Evolutionary conservation across 2,329 filamentous ascomycete species (phyloP), one percentile per base, ranked within the genome.

Genomic region (Reticulascus tulasneorum): DNA sequence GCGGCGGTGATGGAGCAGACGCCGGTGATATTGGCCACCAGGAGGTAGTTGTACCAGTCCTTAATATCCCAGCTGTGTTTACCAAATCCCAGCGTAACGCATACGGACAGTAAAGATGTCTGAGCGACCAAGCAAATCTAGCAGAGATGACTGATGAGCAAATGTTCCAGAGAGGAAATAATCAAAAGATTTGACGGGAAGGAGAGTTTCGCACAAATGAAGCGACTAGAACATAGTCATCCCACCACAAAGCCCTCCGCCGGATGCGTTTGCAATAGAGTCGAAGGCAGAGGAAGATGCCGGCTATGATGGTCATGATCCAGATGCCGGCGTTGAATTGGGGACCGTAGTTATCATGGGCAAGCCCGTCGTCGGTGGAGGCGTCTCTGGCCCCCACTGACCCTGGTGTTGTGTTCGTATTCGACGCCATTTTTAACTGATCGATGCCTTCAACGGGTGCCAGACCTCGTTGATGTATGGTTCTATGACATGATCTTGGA

Each of bases 11-110:
- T 37, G 9, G 57, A 62, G 22, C 58, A 56, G 44, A 57, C 62
- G 2, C 59, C 61, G 4, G 58, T 59, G 10, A 58, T 51, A 43
- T 66, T 69, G 58, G 74, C 72, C 37, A 75, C 44, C 12, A 73
- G 67, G 69, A 73, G 73, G 35, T 60, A 62, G 42, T 71, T 67
- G 39, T 68, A 64, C 71, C 71, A 75, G 13, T 54, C 47, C n/a
- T 65, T 50, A 13, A 31, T 11, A 31, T 9, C 13, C 9, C 18
- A 9, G 18, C 9, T 20, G 28, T 30, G 18, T 18, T 20, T 18
- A n/a, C 16, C 7, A 22, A 13, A 13, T 15, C 11, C n/a, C 11
- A 16, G 22, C 11, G 4, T 10, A 19, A 15, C 10, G 16, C 12
- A 7, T 17, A 24, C 6, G 5, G 12, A 4, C 6, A 20, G 7